Conservation (phyloP, 1,139 yeast species). For the Casaregolazyma lundiana region DNA sequence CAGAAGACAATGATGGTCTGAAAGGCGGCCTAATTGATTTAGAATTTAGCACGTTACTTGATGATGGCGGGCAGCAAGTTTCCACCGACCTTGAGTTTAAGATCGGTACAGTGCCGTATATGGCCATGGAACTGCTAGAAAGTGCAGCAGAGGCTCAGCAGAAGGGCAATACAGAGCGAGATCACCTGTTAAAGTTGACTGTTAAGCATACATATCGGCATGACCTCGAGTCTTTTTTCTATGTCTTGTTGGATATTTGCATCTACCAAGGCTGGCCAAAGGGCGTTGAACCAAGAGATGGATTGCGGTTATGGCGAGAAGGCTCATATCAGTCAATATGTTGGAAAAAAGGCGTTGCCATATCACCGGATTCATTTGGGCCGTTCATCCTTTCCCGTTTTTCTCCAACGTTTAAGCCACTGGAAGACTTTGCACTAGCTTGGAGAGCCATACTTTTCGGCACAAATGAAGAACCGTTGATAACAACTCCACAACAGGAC, state of each 20-base stretch:
- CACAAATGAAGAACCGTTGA: too few relatives aligned
- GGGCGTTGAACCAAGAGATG: too few relatives aligned
- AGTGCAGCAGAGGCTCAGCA: background rate
- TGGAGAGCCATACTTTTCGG: background rate
- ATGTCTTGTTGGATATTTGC: background rate
- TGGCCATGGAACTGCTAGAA: background rate
- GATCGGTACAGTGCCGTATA: background rate
- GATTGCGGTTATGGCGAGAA: too few relatives aligned
- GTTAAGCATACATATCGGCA: background rate
- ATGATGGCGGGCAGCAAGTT: background rate
- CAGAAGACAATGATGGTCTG: background rate
- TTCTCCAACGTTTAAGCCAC: background rate
- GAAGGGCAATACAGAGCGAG: too few relatives aligned
- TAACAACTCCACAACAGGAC: background rate
- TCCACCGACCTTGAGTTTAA: background rate
- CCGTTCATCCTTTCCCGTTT: too few relatives aligned
- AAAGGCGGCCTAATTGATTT: background rate
- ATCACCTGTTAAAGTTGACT: too few relatives aligned
- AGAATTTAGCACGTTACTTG: background rate
- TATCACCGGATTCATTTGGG: too few relatives aligned
- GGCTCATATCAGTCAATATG: background rate
- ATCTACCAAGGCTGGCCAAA: background rate
- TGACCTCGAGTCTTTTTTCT: background rate
- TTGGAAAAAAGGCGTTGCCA: background rate
- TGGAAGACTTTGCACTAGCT: background rate